A percentile compares a stretch with the other conserved stretches of the same genome.
Conservation (phyloP, 2,329 filamentous ascomycete genomes). For the Cercospora nicotianae region DNA sequence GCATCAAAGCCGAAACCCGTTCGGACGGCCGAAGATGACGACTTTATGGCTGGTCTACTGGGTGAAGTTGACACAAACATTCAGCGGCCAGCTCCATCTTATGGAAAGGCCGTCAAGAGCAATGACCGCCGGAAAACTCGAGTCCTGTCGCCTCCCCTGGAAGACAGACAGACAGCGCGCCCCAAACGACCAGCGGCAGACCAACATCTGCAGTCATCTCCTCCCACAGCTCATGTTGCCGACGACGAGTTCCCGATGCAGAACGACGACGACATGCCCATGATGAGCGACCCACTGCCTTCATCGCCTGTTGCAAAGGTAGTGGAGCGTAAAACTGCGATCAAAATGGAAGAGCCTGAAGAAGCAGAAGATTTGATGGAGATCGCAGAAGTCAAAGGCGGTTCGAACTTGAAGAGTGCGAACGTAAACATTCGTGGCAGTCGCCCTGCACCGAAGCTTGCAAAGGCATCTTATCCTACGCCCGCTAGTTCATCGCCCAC, state of each 20-base stretch:
- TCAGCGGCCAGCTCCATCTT: slow-evolving; percentile 54
- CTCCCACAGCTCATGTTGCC: slow-evolving; percentile 39
- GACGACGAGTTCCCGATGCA: slow-evolving; percentile 56
- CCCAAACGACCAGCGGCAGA: slow-evolving; percentile 19
- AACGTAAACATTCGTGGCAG: slow-evolving; percentile 85
- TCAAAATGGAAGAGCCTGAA: slow-evolving; percentile 66
- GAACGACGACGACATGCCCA: slow-evolving; percentile 69
- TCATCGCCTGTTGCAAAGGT: slow-evolving; percentile 69
- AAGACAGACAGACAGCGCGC: slow-evolving; percentile 46
- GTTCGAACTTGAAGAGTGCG: slow-evolving; percentile 60
- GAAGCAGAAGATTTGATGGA: slow-evolving; percentile 86
- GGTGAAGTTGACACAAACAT: slow-evolving; percentile 83
- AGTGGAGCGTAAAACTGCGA: slow-evolving; percentile 55
- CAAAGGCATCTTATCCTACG: slow-evolving; percentile 67
- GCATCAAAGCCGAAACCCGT: slow-evolving; percentile 70
- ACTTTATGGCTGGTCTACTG: slow-evolving; percentile 80
- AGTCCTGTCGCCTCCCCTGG: slow-evolving; percentile 71
- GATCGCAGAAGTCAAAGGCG: slow-evolving; percentile 71
- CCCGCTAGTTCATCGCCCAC: slow-evolving; percentile 76
- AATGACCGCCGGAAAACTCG: slow-evolving; percentile 76
- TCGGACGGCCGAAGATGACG: slow-evolving; percentile 70
- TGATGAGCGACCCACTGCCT: slow-evolving; percentile 75
- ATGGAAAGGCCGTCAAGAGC: slow-evolving; percentile 67
- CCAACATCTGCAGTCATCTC: slow-evolving; percentile 22
- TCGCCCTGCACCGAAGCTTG: slow-evolving; percentile 69